Evolutionary conservation across 306 rosid species (phyloP).

Genomic region (Castanospermum australe): DNA sequence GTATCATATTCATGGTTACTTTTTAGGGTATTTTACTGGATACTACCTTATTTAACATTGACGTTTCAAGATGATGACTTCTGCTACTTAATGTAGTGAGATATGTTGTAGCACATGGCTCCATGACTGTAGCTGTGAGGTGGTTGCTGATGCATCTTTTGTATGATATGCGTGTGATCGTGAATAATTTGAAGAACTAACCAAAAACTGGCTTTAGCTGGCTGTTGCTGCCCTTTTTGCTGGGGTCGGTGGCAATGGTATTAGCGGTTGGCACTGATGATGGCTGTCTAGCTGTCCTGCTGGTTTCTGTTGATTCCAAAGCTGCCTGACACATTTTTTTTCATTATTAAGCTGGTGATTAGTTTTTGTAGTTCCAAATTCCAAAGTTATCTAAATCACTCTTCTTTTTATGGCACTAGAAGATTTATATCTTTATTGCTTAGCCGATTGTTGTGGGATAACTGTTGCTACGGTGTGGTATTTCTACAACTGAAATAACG

Average conservation of each 20-base stretch:
- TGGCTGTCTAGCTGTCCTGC: conserved; percentile 44
- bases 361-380: neutral
- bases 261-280: conserved; percentile 33
- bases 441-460: neutral
- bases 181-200: conserved; percentile 46
- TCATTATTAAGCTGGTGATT: conserved; percentile 13
- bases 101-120: conserved; percentile 47
- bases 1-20: conserved; percentile 43
- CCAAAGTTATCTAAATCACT: neutral
- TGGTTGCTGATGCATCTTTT: conserved; percentile 55
- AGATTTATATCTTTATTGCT: neutral
- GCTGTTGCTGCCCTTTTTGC: conserved; percentile 51
- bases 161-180: conserved; percentile 45
- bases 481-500: neutral
- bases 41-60: conserved; percentile 25
- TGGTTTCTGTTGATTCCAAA: conserved; percentile 42
- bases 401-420: conserved; percentile 10
- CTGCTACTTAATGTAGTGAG: conserved; percentile 59
- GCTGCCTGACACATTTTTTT: conserved; percentile 12
- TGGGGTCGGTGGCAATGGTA: conserved; percentile 47
- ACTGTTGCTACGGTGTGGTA: neutral
- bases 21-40: conserved; percentile 28
- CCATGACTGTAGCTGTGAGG: conserved; percentile 54
- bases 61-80: conserved; percentile 34
- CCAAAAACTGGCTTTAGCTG: conserved; percentile 46